Evolutionary conservation across 352 stramenopile species (phyloP), one percentile per base, ranked within the genome.

Genomic region (Phytophthora citricola): DNA sequence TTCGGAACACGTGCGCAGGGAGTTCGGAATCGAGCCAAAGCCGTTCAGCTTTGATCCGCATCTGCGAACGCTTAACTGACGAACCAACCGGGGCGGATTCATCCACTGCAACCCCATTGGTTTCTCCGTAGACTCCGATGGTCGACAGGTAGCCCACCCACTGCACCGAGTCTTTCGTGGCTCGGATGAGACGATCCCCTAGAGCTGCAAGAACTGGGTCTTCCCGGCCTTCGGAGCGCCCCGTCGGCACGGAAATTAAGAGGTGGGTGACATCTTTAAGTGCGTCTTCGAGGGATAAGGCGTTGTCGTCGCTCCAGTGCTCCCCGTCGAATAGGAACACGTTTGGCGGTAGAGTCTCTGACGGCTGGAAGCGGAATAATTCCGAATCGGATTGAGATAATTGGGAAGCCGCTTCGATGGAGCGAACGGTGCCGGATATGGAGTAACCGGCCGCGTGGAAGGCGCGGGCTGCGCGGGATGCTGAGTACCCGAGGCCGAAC

Each of bases 51-150:
- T 63, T 66, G 49, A 96, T 92, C 22, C 93, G 82, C 59, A 91
- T 76, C 62, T 92, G 84, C 12, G 82, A 95, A 27, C 91, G 75
- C 26, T 61, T 66, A 12, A 93, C 81, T 0, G 59, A 60, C 5
- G 91, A 94, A n/a, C 75, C 56, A 22, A 94, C 79, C 1, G 87
- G 81, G n/a, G 86, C 81, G 4, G 67, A 78, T 71, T 98, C 93
- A 14, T 96, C 84, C 39, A 98, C 91, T 38, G 75, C 88, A 3
- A 81, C 69, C 31, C 92, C 93, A 45, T 94, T 56, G 12, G 85
- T 94, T 69, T 98, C 89, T 12, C 93, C 93, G 63, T 98, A 98
- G n/a, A 98, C 93, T n/a, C 89, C 88, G 53, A 96, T 97, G 24
- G 91, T 97, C 31, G 93, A 98, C 43, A 97, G 70, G 67, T 98